Conservation (phyloP, 345 rosid genomes). For the Salix arbutifolia region DNA sequence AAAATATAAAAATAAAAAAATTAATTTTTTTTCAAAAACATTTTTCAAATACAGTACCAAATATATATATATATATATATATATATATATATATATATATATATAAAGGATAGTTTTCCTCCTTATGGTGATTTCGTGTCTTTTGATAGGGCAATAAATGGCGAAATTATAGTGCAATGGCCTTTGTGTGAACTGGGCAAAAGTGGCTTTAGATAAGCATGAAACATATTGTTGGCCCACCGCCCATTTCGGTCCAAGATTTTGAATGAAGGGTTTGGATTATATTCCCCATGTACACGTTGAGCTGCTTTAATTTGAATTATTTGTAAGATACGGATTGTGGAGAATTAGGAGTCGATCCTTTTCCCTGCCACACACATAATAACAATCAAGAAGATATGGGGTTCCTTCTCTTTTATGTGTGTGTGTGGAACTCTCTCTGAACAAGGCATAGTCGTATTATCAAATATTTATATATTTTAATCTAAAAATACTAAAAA, state of each 20-base stretch:
- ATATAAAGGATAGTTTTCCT: background rate
- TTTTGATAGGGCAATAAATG: background rate
- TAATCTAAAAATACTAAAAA: too few relatives aligned
- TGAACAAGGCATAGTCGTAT: background rate
- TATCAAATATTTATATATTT: too few relatives aligned
- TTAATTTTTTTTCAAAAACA: too few relatives aligned
- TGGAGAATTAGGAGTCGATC: background rate
- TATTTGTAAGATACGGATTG: constrained; percentile 10
- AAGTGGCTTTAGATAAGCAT: background rate
- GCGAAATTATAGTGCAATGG: background rate
- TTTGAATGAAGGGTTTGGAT: constrained; percentile 3
- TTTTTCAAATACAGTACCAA: too few relatives aligned
- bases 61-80: too few relatives aligned
- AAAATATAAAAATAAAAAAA: too few relatives aligned
- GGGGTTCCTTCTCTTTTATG: background rate
- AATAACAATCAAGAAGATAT: background rate
- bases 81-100: background rate
- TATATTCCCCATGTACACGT: constrained; percentile 6
- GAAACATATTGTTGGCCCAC: constrained; percentile 10
- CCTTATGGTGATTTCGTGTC: background rate
- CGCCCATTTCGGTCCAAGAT: constrained; percentile 2
- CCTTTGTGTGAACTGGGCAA: background rate
- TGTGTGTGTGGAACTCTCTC: too few relatives aligned
- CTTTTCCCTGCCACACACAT: background rate
- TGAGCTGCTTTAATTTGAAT: background rate